Base-by-base conservation (phyloP, 2,329 filamentous ascomycete species). In the Aspergillus flavus region DNA sequence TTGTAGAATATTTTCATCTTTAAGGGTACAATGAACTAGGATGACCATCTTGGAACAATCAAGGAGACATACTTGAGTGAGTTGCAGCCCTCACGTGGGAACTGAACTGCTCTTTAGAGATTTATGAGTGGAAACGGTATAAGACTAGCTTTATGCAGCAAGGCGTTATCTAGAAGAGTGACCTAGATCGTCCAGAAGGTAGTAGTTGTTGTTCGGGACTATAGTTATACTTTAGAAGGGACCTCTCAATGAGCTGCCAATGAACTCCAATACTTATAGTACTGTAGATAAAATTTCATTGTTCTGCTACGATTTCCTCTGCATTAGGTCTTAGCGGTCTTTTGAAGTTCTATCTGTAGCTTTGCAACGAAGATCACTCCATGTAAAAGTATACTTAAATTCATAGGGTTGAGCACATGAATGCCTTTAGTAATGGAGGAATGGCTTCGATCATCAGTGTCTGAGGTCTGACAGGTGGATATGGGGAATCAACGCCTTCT, bases 151-250 rank as follows among this genome's bases (percentile, higher is more conserved):
- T 36, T 36, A 36, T 16, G 34, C 43, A 57, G 16, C 10, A 19
- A 28, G 19, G 21, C 19, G 2, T 57, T 19, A 12, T 57, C 26
- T 32, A n/a, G 26, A 57, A 32, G 23, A 19, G n/a, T n/a, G 5
- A 58, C n/a, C 11, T 36, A 14, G 14, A 34, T n/a, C 1, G 59
- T 57, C 12, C 32, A 62, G 32, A 64, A 64, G 26, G 52, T 34
- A 32, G 36, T 59, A 6, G 57, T 64, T 11, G 34, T 62, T 19
- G 12, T 28, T 16, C 5, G 5, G 21, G n/a, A 7, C 9, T 48
- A 14, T 7, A 26, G 19, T 16, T 9, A 3, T 48, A 2, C 16
- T 6, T 41, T 41, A 5, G 3, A 41, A 41, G 16, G 0, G 2
- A 36, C 14, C 12, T 36, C 34, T 14, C 34, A 36, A 6, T 16